Evolutionary conservation across 2,329 filamentous ascomycete genomes (phyloP).

Genomic region (Verticillium albo-atrum): DNA sequence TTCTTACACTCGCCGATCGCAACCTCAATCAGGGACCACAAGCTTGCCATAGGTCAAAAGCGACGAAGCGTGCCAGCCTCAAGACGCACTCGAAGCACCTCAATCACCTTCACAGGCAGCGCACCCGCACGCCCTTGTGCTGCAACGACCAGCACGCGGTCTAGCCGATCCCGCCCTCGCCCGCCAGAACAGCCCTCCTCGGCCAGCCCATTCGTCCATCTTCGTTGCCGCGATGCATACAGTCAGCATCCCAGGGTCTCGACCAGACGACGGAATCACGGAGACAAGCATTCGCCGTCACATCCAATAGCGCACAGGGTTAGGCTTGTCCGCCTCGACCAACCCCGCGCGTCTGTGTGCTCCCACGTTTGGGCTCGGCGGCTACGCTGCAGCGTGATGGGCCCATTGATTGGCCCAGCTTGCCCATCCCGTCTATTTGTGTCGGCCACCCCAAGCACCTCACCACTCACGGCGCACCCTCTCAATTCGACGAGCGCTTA

Average conservation of each 20-base stretch:
- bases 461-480: conserved; percentile 8
- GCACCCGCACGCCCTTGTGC: neutral
- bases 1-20: neutral
- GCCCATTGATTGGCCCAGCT: conserved; percentile 20
- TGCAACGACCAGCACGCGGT: neutral
- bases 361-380: conserved; percentile 10
- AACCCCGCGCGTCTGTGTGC: conserved; percentile 12
- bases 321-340: conserved; percentile 4
- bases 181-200: neutral
- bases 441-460: conserved; percentile 3
- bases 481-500: conserved; percentile 11
- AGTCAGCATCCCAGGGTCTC: neutral
- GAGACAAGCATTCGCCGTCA: neutral
- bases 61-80: neutral
- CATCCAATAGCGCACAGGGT: neutral
- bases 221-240: neutral
- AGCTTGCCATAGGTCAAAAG: neutral
- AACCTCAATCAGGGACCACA: neutral
- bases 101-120: neutral
- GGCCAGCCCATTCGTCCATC: neutral
- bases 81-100: neutral
- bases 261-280: neutral
- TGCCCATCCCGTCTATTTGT: conserved; percentile 10
- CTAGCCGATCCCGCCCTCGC: neutral
- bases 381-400: conserved; percentile 26